Conservation (phyloP, 108 stramenopile species). For the Nitzschia inconspicua region DNA sequence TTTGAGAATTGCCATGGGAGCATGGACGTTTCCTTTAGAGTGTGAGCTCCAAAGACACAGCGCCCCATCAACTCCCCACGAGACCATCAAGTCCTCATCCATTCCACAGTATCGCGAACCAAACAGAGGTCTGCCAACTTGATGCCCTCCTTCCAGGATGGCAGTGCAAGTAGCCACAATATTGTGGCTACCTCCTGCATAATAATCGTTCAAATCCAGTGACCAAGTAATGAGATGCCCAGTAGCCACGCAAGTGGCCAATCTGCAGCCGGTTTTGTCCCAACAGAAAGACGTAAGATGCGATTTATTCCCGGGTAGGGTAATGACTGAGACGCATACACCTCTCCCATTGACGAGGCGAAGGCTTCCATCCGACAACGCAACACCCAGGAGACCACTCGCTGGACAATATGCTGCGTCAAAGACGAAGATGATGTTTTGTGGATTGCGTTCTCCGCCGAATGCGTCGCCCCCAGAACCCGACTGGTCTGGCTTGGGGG, state of each 20-base stretch:
- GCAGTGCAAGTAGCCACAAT: conserved; percentile 50
- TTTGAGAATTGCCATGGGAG: conserved; percentile 69
- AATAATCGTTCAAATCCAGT: conserved; percentile 14
- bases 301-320: conserved; percentile 46
- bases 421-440: conserved; percentile 71
- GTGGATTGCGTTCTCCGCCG: conserved; percentile 83
- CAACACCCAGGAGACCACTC: conserved; percentile 73
- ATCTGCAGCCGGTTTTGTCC: conserved; percentile 58
- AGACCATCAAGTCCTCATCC: conserved; percentile 63
- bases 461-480: conserved; percentile 26
- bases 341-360: conserved; percentile 62
- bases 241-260: conserved; percentile 78
- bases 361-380: conserved; percentile 80
- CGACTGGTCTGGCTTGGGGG: conserved; percentile 18
- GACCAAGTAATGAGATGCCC: conserved; percentile 60
- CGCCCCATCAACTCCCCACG: conserved; percentile 85
- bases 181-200: conserved; percentile 19
- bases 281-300: conserved; percentile 83
- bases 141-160: conserved; percentile 75
- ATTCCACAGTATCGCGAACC: conserved; percentile 57
- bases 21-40: conserved; percentile 51
- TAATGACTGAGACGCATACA: conserved; percentile 46
- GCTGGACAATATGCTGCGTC: conserved; percentile 69
- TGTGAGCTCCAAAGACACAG: conserved; percentile 78
- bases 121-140: conserved; percentile 65